Evolutionary conservation across 495 filamentous ascomycete species (phyloP).

Genomic region (Neurospora sublineolata): DNA sequence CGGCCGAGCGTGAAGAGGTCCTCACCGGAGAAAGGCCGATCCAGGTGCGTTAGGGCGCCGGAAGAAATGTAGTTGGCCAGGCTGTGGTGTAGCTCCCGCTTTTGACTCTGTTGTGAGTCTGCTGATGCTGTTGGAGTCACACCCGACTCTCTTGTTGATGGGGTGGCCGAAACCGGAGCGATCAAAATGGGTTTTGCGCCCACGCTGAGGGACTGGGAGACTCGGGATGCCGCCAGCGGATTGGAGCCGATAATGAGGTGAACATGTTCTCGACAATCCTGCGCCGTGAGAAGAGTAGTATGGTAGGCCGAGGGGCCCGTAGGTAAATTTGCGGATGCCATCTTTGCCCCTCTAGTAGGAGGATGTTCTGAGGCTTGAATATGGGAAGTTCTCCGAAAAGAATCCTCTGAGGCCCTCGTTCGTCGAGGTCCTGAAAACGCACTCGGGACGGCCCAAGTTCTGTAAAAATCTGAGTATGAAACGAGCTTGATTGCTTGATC

Average conservation of each 20-base stretch:
- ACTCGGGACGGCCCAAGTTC: neutral
- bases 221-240: constrained; percentile 74
- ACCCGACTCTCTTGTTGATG: neutral
- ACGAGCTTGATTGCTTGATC: neutral
- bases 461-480: neutral
- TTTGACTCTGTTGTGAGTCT: neutral
- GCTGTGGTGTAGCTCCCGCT: constrained; percentile 49
- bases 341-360: neutral
- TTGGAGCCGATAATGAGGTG: constrained; percentile 83
- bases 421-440: neutral
- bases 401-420: neutral
- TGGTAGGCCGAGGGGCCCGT: constrained; percentile 4
- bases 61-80: constrained; percentile 62
- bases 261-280: constrained; percentile 62
- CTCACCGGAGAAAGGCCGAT: constrained; percentile 55
- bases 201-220: constrained; percentile 67
- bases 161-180: constrained; percentile 35
- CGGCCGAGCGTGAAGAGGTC: constrained; percentile 69
- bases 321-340: constrained; percentile 5
- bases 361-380: neutral
- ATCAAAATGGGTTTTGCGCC: constrained; percentile 82
- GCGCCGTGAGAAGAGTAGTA: constrained; percentile 62
- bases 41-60: constrained; percentile 60
- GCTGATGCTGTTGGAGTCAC: constrained; percentile 31
- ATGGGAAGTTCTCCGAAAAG: neutral